Conservation (phyloP, 805 yeast genomes). For the Isabelozyma gotoi region DNA sequence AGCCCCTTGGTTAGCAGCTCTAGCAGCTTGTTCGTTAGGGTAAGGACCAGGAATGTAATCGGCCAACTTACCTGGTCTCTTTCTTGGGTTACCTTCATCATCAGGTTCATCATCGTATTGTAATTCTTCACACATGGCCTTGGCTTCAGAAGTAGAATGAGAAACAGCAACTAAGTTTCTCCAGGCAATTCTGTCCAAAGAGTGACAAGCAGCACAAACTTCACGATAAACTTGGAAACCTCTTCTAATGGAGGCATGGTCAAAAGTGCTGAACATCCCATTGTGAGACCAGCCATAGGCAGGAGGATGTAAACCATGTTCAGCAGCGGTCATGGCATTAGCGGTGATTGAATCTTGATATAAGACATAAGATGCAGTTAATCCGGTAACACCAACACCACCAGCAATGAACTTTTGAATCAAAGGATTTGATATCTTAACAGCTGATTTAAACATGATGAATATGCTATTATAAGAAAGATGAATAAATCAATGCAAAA, state of each 20-base stretch:
- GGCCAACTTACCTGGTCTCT: constrained; percentile 97
- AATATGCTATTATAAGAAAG: neutral
- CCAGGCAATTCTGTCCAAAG: constrained; percentile 96
- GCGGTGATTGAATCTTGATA: constrained; percentile 87
- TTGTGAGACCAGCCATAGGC: constrained; percentile 90
- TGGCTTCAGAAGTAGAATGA: constrained; percentile 86
- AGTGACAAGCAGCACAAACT: constrained; percentile 99
- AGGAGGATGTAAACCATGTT: constrained; percentile 97
- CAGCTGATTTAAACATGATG: constrained; percentile 16
- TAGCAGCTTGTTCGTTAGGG: constrained; percentile 97
- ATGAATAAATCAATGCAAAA: neutral
- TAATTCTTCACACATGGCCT: constrained; percentile 91
- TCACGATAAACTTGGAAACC: constrained; percentile 98
- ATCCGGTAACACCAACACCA: constrained; percentile 71
- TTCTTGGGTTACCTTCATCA: constrained; percentile 95
- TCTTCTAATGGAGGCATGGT: constrained; percentile 95
- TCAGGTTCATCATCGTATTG: constrained; percentile 97
- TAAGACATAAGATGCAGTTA: constrained; percentile 76
- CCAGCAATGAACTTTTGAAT: constrained; percentile 57
- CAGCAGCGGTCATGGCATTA: constrained; percentile 97
- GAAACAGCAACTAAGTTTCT: constrained; percentile 97
- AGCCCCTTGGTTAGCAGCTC: constrained; percentile 99
- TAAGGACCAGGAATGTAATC: constrained; percentile 95
- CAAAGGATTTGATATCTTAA: constrained; percentile 15
- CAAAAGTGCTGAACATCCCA: constrained; percentile 88